These are phyloP conservation scores for Nymphaea colorata DNA, from an alignment of 164 flowering plant species.

Conservation along the genomic window DNA sequence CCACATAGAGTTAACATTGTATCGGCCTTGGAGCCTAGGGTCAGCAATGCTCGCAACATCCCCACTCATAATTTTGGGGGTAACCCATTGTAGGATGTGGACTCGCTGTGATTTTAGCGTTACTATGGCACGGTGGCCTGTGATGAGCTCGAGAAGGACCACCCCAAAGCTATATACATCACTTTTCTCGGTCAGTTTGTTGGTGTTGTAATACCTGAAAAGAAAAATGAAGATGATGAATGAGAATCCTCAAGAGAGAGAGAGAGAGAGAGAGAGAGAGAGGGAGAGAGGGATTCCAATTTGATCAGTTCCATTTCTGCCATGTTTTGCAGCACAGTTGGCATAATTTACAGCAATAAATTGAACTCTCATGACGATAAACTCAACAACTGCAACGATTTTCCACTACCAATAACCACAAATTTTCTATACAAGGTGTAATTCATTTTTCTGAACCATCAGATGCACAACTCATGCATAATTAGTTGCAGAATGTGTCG, in stretches of 20 bases:
- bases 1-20: too few relatives aligned
- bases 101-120: not conserved
- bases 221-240: not conserved
- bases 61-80: not conserved
- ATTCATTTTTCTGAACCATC: too few relatives aligned
- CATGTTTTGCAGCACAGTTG: too few relatives aligned
- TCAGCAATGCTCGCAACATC: not conserved
- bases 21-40: too few relatives aligned
- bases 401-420: too few relatives aligned
- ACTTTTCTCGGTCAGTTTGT: conserved; percentile 1
- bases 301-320: too few relatives aligned
- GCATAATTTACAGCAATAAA: too few relatives aligned
- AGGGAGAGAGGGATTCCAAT: too few relatives aligned
- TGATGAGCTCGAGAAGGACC: conserved; percentile 1
- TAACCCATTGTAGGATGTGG: not conserved
- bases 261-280: not conserved
- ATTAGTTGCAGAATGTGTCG: conserved; percentile 19
- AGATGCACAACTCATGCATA: too few relatives aligned
- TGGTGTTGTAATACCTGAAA: not conserved
- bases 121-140: not conserved
- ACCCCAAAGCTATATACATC: conserved; percentile 3
- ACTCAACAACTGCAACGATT: too few relatives aligned
- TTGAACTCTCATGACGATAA: too few relatives aligned
- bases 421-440: too few relatives aligned
- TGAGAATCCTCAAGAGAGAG: not conserved